A percentile compares a stretch with the other conserved stretches of the same genome.
Evolutionary conservation across 768 basidiomycete species (phyloP).

Genomic region (Lentinula lateritia): DNA sequence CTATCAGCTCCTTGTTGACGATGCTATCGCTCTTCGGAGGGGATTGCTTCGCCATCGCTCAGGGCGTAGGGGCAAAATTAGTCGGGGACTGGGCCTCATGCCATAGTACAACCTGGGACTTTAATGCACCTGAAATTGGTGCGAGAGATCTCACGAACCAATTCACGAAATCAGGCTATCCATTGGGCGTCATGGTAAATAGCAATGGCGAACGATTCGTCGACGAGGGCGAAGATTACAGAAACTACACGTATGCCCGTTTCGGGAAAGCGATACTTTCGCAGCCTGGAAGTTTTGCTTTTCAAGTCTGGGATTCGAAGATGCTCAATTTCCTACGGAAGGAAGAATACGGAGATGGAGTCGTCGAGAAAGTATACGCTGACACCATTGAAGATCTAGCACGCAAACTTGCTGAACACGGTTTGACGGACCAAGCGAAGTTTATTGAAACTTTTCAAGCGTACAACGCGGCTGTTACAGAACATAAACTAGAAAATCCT

Average conservation of each 20-base stretch:
- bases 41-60: conserved; percentile 54
- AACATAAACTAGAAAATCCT: conserved; percentile 28
- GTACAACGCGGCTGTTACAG: conserved; percentile 47
- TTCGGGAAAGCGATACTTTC: conserved; percentile 55
- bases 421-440: conserved; percentile 34
- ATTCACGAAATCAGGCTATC: conserved; percentile 71
- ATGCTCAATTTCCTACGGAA: conserved; percentile 37
- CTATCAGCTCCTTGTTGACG: neutral
- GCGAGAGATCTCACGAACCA: conserved; percentile 60
- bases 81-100: conserved; percentile 67
- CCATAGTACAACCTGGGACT: conserved; percentile 71
- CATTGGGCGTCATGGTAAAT: conserved; percentile 68
- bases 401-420: conserved; percentile 35
- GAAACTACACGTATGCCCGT: conserved; percentile 70
- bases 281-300: conserved; percentile 56
- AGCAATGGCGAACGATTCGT: conserved; percentile 53
- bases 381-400: conserved; percentile 45
- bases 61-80: conserved; percentile 44
- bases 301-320: conserved; percentile 60
- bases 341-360: conserved; percentile 62
- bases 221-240: conserved; percentile 65
- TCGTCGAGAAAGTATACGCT: conserved; percentile 52
- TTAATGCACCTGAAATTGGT: conserved; percentile 49
- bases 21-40: conserved; percentile 14
- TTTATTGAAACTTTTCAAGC: conserved; percentile 41